Evolutionary conservation across 441 rosid species (phyloP).

Genomic region (Codiaeum variegatum): DNA sequence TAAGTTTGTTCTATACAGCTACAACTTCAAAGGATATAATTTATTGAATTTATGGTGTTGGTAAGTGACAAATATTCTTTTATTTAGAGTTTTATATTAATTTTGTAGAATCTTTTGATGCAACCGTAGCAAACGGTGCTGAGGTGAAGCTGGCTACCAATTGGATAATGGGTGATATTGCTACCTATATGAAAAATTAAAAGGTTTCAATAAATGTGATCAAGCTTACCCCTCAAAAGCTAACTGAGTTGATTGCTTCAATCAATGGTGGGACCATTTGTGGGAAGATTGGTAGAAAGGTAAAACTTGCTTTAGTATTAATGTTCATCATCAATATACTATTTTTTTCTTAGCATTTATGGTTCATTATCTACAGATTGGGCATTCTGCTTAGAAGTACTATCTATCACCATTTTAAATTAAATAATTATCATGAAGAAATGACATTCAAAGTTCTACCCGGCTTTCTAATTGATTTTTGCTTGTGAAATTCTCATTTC

Average conservation of each 20-base stretch:
- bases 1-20: too few relatives aligned
- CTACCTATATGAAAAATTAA: conserved; percentile 81
- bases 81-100: too few relatives aligned
- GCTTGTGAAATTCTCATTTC: background rate
- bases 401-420: background rate
- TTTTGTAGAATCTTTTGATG: conserved; percentile 79
- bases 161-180: conserved; percentile 95
- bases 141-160: conserved; percentile 76
- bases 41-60: too few relatives aligned
- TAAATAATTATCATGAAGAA: background rate
- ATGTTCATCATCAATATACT: background rate
- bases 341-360: conserved; percentile 1
- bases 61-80: too few relatives aligned
- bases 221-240: conserved; percentile 68
- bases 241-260: conserved; percentile 79
- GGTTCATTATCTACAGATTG: background rate
- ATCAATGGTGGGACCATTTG: conserved; percentile 83
- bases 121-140: conserved; percentile 70
- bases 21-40: too few relatives aligned
- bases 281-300: conserved; percentile 95
- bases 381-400: background rate
- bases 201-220: conserved; percentile 63
- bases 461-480: too few relatives aligned
- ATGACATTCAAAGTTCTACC: background rate
- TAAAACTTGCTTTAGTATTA: conserved; percentile 24